These are phyloP conservation scores for Malus fusca DNA, from an alignment of 306 rosid genomes.

Conservation along the genomic window DNA sequence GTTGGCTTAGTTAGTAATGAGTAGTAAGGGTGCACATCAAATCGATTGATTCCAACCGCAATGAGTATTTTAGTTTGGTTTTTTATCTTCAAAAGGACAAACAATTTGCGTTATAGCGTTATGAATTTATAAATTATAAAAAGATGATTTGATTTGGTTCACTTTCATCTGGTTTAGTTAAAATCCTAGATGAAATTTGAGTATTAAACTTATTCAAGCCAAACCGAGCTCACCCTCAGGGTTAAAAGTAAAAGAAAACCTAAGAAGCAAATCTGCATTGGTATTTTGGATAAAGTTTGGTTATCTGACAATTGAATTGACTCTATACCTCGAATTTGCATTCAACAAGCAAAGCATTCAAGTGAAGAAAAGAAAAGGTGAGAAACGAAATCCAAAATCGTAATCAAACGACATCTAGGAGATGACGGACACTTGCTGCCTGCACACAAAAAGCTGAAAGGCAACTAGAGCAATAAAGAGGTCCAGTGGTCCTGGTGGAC, in stretches of 20 bases:
- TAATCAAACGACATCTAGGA: not conserved
- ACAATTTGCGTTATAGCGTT: too few species aligned
- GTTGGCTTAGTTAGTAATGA: not conserved
- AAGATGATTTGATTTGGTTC: not conserved
- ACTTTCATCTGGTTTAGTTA: too few species aligned
- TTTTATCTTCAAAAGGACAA: too few species aligned
- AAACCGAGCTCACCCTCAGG: not conserved
- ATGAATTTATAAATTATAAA: too few species aligned
- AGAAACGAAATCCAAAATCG: not conserved
- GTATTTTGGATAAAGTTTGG: not conserved
- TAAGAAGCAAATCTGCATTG: not conserved
- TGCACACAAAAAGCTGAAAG: not conserved
- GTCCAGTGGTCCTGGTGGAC: constrained; percentile 15
- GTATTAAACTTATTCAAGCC: too few species aligned
- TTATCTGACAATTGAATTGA: not conserved
- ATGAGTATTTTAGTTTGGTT: not conserved
- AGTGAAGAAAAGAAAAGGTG: not conserved
- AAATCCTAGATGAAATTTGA: too few species aligned
- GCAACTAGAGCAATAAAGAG: not conserved
- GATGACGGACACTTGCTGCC: not conserved
- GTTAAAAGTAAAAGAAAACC: too few species aligned
- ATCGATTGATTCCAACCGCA: rapidly evolving
- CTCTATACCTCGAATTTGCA: not conserved
- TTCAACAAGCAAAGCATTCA: not conserved
- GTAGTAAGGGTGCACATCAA: too few species aligned